Conservation (phyloP, 106 monocot genomes). For the Allium fistulosum region DNA sequence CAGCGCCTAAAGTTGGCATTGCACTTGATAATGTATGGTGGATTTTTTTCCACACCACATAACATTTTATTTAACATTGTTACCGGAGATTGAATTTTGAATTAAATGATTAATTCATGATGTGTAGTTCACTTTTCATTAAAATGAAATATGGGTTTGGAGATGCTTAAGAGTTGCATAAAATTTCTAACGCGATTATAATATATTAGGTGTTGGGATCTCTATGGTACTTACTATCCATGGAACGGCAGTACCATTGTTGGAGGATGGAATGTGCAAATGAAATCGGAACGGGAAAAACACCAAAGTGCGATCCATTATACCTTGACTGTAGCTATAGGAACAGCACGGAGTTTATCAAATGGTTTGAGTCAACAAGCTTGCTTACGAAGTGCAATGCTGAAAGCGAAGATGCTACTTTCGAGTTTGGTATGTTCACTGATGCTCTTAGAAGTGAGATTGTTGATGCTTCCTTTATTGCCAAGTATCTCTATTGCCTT, state of each 20-base stretch:
- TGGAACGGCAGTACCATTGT: conserved; percentile 72
- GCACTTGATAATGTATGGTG: no score
- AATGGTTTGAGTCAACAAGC: conserved; percentile 42
- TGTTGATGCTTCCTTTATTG: conserved; percentile 39
- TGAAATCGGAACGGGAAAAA: conserved; percentile 33
- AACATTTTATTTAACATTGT: no score
- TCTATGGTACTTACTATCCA: conserved; percentile 80
- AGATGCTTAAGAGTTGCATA: no score
- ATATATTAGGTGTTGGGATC: conserved; percentile 47
- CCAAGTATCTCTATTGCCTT: conserved; percentile 88
- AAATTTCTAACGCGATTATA: no score
- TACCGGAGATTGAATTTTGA: no score
- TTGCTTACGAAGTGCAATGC: conserved; percentile 40
- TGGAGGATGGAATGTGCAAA: conserved; percentile 58
- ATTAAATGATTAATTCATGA: neutral
- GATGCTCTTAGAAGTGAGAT: conserved; percentile 57
- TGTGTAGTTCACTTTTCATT: no score
- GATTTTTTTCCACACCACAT: no score
- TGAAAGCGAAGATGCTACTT: conserved; percentile 9
- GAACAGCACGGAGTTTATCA: conserved; percentile 18
- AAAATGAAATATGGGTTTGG: no score
- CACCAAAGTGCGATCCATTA: conserved; percentile 32
- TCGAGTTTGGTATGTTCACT: conserved; percentile 73
- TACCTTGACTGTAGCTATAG: conserved; percentile 64
- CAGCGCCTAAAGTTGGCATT: no score